These are phyloP conservation scores for Coemansia sp. DNA, from an alignment of 192 early-diverging fungal genomes.

Conservation along the genomic window DNA sequence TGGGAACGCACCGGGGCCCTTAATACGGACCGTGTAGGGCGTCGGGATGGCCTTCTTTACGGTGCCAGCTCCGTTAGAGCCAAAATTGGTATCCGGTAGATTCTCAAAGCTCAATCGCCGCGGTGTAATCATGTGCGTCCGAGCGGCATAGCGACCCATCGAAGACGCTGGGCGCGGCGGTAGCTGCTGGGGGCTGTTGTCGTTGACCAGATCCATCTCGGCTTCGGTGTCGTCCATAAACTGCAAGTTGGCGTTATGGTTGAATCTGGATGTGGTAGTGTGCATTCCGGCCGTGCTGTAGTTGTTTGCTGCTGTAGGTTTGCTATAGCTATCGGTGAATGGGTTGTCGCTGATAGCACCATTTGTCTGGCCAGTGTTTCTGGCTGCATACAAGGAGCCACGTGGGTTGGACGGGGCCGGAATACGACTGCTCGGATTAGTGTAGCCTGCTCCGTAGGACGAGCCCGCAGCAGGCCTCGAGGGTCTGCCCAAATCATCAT, in stretches of 20 bases:
- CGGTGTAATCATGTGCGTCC: background rate
- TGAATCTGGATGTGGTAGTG: no score
- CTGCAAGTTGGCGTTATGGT: background rate
- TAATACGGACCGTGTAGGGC: constrained; percentile 45
- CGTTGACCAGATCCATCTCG: constrained; percentile 1
- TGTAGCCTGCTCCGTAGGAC: no score
- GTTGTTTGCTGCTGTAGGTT: background rate
- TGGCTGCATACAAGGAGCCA: no score
- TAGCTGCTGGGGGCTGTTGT: background rate
- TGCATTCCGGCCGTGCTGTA: no score
- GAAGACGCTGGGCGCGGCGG: constrained; percentile 1
- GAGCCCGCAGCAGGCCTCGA: no score
- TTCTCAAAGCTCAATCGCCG: constrained; percentile 3
- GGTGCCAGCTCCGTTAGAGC: background rate
- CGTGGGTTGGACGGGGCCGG: no score
- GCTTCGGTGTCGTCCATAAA: constrained; percentile 4
- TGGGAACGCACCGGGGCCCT: constrained; percentile 48
- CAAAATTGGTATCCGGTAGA: background rate
- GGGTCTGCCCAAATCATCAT: no score
- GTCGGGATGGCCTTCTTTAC: constrained; percentile 11
- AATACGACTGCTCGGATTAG: no score
- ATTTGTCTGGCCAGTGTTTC: no score
- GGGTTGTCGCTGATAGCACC: no score
- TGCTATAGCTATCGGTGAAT: no score
- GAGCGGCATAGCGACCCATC: background rate